Conservation (phyloP, 192 early-diverging fungal genomes). For the Chytriomyces confervae region DNA sequence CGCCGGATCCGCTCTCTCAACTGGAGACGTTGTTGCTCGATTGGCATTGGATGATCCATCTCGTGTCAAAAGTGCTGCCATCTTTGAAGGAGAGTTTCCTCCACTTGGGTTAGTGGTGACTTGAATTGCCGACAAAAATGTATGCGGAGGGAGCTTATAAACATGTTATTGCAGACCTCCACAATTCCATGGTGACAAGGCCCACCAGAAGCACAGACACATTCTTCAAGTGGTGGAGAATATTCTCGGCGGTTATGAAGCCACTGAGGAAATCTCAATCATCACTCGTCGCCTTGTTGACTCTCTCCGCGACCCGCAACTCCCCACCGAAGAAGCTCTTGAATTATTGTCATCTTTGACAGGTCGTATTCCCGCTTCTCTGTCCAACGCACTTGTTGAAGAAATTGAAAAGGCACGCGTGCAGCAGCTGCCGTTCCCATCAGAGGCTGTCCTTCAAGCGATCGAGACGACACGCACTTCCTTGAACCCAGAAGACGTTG, state of each 20-base stretch:
- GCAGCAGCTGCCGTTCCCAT: slow-evolving; percentile 65
- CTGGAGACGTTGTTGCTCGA: slow-evolving; percentile 93
- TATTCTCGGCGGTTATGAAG: slow-evolving; percentile 89
- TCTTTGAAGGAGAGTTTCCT: slow-evolving; percentile 65
- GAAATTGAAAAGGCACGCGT: slow-evolving; percentile 31
- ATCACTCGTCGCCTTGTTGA: slow-evolving; percentile 77
- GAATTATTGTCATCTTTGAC: slow-evolving; percentile 80
- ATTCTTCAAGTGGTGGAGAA: slow-evolving; percentile 69
- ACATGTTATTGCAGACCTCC: slow-evolving; percentile 67
- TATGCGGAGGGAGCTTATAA: background rate
- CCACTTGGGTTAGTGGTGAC: slow-evolving; percentile 37
- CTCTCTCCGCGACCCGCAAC: slow-evolving; percentile 72
- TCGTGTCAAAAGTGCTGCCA: slow-evolving; percentile 85
- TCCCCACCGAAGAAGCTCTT: slow-evolving; percentile 85
- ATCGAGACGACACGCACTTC: slow-evolving; percentile 54
- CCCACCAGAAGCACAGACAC: slow-evolving; percentile 80
- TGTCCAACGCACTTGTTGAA: slow-evolving; percentile 44
- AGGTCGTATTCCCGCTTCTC: slow-evolving; percentile 81
- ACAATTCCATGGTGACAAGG: slow-evolving; percentile 84
- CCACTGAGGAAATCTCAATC: slow-evolving; percentile 70
- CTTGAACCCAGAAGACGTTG: slow-evolving; percentile 65
- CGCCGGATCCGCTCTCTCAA: slow-evolving; percentile 78
- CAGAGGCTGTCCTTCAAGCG: slow-evolving; percentile 65
- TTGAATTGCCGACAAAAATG: background rate
- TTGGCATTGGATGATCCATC: slow-evolving; percentile 94